phyloP scores from a whole-genome alignment of 176 grass and related monocot genomes.

The Triticum dicoccoides region DNA sequence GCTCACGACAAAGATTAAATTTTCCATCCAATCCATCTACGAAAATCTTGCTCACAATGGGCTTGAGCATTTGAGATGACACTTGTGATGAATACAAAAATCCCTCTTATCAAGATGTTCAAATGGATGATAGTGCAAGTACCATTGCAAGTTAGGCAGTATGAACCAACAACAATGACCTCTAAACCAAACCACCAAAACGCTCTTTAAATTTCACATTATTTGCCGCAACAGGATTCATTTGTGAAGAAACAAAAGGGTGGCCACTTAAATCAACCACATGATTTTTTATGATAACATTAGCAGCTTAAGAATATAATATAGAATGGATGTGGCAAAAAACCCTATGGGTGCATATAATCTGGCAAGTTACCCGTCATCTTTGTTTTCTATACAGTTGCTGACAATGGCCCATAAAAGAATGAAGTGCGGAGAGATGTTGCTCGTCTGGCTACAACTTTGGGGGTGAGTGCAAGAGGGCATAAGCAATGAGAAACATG shows the following conservation, averaged over 20 bases:
- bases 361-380: neutral
- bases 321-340: neutral
- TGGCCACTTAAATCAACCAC: neutral
- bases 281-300: neutral
- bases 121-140: too few species aligned
- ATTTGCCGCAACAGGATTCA: neutral
- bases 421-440: constrained; percentile 10
- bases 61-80: too few species aligned
- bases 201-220: neutral
- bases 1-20: too few species aligned
- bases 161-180: too few species aligned
- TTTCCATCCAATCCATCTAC: too few species aligned
- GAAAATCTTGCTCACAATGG: too few species aligned
- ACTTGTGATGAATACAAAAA: too few species aligned
- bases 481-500: too few species aligned
- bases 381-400: constrained; percentile 11
- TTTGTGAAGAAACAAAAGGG: neutral
- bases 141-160: neutral
- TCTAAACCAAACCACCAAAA: neutral
- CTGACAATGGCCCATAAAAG: neutral
- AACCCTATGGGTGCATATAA: neutral
- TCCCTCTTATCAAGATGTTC: too few species aligned
- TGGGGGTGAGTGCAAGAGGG: too few species aligned
- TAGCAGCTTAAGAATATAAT: neutral
- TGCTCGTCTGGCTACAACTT: neutral